These are phyloP conservation scores for Collybia mongolica DNA, from an alignment of 768 basidiomycete genomes.

Conservation along the genomic window DNA sequence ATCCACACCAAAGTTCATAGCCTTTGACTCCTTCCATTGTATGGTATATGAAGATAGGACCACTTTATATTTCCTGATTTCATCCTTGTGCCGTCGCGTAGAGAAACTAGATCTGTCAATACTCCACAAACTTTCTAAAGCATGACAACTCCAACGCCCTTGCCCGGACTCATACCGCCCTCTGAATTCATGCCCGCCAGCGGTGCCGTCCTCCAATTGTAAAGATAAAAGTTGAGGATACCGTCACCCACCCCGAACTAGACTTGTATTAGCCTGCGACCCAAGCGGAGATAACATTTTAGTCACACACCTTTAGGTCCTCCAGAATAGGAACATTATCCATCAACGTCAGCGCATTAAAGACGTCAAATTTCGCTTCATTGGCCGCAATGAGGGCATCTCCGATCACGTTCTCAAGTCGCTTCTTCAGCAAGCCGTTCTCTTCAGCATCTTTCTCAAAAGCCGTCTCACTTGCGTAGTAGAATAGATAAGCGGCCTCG, in stretches of 20 bases:
- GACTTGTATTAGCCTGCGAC: conserved; percentile 4
- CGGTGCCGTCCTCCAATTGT: conserved; percentile 89
- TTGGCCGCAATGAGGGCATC: conserved; percentile 84
- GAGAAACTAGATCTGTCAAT: not conserved
- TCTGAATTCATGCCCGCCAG: conserved; percentile 68
- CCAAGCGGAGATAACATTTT: not conserved
- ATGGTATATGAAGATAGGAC: too few relatives aligned
- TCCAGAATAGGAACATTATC: conserved; percentile 84
- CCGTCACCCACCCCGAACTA: conserved; percentile 96
- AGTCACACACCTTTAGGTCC: conserved; percentile 70
- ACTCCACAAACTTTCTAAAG: conserved; percentile 42
- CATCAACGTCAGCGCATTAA: conserved; percentile 94
- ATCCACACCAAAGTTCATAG: not conserved
- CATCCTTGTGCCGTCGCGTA: too few relatives aligned
- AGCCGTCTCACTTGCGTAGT: conserved; percentile 85
- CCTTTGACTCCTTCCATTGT: too few relatives aligned
- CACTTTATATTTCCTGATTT: too few relatives aligned
- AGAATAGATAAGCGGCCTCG: conserved; percentile 94
- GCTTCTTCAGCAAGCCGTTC: conserved; percentile 60
- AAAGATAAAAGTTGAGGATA: conserved; percentile 86
- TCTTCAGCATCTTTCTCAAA: conserved; percentile 62
- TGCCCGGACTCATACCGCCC: conserved; percentile 58
- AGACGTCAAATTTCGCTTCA: conserved; percentile 89
- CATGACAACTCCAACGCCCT: conserved; percentile 93
- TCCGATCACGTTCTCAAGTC: conserved; percentile 68